Conservation (phyloP, 371 early-diverging fungal genomes). For the Sporodiniella umbellata region DNA sequence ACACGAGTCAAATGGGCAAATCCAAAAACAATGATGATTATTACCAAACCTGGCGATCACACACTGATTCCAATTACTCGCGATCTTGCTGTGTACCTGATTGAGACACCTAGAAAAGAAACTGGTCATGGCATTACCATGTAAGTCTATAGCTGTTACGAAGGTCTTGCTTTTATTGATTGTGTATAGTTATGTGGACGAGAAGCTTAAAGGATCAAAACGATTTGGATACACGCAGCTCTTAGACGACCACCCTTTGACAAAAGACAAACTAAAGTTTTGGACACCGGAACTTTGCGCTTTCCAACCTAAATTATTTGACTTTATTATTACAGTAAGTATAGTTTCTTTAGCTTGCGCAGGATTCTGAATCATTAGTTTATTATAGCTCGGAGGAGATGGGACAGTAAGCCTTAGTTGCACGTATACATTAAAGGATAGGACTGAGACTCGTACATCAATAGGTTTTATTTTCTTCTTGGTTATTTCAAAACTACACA, state of each 20-base stretch:
- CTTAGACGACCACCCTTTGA: conserved; percentile 25
- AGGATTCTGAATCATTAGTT: no score
- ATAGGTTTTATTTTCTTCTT: conserved; percentile 80
- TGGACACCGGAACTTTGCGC: conserved; percentile 83
- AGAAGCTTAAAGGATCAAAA: conserved; percentile 53
- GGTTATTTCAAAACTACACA: conserved; percentile 89
- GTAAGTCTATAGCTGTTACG: conserved; percentile 23
- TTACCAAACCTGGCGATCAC: conserved; percentile 86
- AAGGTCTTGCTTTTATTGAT: neutral
- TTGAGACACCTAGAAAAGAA: conserved; percentile 47
- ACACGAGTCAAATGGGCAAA: conserved; percentile 62
- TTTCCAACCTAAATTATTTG: conserved; percentile 64
- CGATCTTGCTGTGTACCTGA: conserved; percentile 79
- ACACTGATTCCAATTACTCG: conserved; percentile 74
- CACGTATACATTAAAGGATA: no score
- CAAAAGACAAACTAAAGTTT: conserved; percentile 49
- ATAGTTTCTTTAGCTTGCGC: conserved; percentile 34
- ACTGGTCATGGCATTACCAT: conserved; percentile 59
- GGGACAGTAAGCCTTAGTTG: conserved; percentile 80
- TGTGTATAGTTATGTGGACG: conserved; percentile 59
- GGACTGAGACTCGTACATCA: conserved; percentile 52
- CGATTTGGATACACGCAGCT: conserved; percentile 52
- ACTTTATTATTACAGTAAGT: conserved; percentile 76
- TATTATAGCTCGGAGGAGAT: conserved; percentile 76
- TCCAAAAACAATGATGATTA: conserved; percentile 77